Base-by-base conservation (phyloP, 1,284 basidiomycete genomes). In the Papiliotrema nemorosa region DNA sequence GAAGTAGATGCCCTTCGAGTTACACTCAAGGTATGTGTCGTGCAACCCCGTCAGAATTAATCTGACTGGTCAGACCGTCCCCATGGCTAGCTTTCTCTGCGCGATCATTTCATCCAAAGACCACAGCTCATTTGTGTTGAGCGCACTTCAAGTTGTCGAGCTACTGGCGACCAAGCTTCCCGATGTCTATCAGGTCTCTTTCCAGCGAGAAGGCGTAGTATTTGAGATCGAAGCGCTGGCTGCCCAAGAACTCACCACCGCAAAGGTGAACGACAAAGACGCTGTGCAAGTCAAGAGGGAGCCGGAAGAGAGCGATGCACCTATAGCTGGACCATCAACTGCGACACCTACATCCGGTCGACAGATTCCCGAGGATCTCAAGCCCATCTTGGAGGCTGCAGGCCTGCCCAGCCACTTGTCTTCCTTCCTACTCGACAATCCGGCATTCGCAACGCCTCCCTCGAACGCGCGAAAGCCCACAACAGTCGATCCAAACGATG, bases 151-250 rank as follows among this genome's bases (percentile, higher is more conserved):
- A 66, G 81, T 97, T 24, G 89, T 93, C 24, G 93, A 97, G 63
- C 75, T 97, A 20, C 81, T 97, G 12, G 78, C 93, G 37, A 79
- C 76, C 66, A 96, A 94, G 72, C 79, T 90, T 33, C 85, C 88
- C 3, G 77, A 82, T 5, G 81, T 90, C 42, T 97, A 94, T 73
- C 84, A 84, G 63, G 85, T 88, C 16, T 84, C 86, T 0, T 90
- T 97, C 80, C 82, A 87, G 16, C 81, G 91, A 38, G 92, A 97
- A 73, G 93, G 92, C 16, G 93, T 97, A 33, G 85, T 94, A 68
- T 87, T 92, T 69, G 92, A 96, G 70, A 85, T 96, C 27, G 89
- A 91, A 58, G 72, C 77, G 3, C 76, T 92, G 25, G 84, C 88
- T 12, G 78, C 79, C 13, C 80, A 85, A 43, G 68, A 79, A 3